phyloP scores from a whole-genome alignment of 805 yeast genomes.

The Scheffersomyces spartinae region DNA sequence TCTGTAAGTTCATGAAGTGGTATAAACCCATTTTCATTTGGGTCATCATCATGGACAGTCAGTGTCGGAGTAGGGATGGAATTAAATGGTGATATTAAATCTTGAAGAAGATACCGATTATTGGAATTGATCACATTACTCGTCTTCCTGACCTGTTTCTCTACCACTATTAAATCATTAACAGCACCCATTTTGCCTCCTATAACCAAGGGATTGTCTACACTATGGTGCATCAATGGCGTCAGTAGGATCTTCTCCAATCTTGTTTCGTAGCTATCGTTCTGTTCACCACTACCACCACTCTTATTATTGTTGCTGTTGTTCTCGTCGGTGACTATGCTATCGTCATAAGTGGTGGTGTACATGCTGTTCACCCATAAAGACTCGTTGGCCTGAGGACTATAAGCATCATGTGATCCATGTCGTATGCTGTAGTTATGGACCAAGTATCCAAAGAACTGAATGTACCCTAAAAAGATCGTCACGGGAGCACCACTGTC shows the following conservation, averaged over 20 bases:
- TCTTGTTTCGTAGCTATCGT: constrained; percentile 12
- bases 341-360: no score
- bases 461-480: constrained; percentile 25
- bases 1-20: constrained; percentile 16
- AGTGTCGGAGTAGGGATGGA: constrained; percentile 7
- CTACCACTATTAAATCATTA: constrained; percentile 16
- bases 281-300: constrained; percentile 11
- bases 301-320: no score
- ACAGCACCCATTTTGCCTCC: constrained; percentile 27
- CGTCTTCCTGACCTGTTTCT: no score
- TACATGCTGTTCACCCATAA: no score
- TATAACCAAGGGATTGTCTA: constrained; percentile 10
- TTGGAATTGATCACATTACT: no score
- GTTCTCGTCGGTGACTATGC: no score
- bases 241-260: constrained; percentile 10
- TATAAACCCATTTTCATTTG: constrained; percentile 4
- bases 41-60: constrained; percentile 3
- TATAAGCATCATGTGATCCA: no score
- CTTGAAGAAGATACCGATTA: constrained; percentile 18
- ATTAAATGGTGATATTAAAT: constrained; percentile 20
- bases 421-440: constrained; percentile 28
- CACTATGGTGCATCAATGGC: constrained; percentile 13
- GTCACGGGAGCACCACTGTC: no score
- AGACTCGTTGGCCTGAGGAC: no score
- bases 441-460: constrained; percentile 27